Percentiles rank a stretch among this genome's conserved stretches.
These are phyloP conservation scores for Neospora caninum DNA, from an alignment of 169 alveolate species.

Conservation along the genomic window DNA sequence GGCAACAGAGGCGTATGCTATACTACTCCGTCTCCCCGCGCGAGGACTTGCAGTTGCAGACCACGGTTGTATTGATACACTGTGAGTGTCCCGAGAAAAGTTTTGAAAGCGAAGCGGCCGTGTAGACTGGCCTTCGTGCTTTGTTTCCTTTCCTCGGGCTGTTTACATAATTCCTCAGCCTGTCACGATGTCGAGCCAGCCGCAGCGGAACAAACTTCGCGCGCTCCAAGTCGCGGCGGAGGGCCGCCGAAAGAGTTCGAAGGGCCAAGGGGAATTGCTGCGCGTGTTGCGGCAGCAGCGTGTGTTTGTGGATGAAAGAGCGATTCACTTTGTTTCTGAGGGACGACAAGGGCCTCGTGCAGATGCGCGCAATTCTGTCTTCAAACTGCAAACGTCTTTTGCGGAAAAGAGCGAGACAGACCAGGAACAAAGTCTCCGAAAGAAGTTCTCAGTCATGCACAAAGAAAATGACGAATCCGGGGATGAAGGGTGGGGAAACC, in stretches of 20 bases:
- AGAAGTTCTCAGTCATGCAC: not conserved
- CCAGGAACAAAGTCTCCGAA: not conserved
- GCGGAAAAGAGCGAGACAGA: not conserved
- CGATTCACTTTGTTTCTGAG: slow-evolving; percentile 6
- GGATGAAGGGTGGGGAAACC: not conserved
- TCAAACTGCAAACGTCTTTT: not conserved
- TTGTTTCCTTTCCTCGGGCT: too few relatives aligned
- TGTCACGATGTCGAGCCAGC: not conserved
- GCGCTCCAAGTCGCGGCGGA: not conserved
- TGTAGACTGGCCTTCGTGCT: too few relatives aligned
- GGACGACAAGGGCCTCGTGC: not conserved
- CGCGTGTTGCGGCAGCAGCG: slow-evolving; percentile 16
- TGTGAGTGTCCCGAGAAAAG: too few relatives aligned
- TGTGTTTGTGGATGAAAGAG: not conserved
- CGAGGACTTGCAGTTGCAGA: too few relatives aligned
- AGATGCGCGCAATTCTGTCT: not conserved
- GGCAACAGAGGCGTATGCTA: too few relatives aligned
- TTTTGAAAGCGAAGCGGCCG: too few relatives aligned
- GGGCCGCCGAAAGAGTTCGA: not conserved
- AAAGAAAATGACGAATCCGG: not conserved
- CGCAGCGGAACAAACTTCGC: not conserved
- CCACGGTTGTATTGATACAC: too few relatives aligned
- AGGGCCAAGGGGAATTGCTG: not conserved
- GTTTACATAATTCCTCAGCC: too few relatives aligned
- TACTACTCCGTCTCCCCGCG: too few relatives aligned